phyloP scores from a whole-genome alignment of 2,329 filamentous ascomycete genomes.

The Calonectria fujianensis region DNA sequence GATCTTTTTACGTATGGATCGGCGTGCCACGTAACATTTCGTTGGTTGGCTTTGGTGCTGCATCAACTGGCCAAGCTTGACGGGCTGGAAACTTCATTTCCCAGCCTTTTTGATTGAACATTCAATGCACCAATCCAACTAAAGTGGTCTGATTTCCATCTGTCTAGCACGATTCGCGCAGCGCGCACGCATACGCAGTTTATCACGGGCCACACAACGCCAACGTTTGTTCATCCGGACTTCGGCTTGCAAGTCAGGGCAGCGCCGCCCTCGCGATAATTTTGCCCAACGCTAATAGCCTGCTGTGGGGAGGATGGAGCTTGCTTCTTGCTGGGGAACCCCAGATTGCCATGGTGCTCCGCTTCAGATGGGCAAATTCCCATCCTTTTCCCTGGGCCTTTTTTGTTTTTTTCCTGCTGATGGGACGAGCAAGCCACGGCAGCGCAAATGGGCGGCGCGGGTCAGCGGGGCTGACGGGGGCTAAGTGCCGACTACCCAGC shows the following conservation, averaged over 20 bases:
- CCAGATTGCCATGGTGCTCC: not conserved
- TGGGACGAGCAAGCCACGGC: not conserved
- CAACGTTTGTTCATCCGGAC: not conserved
- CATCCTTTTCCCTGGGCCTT: not conserved
- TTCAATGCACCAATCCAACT: not conserved
- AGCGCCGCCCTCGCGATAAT: not conserved
- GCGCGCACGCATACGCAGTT: not conserved
- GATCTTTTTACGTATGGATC: constrained; percentile 1
- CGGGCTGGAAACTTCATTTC: not conserved
- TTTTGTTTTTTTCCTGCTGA: not conserved
- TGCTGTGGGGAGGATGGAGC: not conserved
- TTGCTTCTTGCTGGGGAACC: not conserved
- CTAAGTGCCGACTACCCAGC: constrained; percentile 7
- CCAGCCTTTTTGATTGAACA: not conserved
- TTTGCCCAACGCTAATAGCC: not conserved
- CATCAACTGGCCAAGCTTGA: not conserved
- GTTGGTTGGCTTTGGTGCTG: constrained; percentile 15
- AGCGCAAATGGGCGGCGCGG: constrained; percentile 8
- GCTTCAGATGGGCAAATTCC: not conserved
- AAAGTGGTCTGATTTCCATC: not conserved
- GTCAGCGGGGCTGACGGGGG: not conserved
- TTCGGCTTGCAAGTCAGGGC: not conserved
- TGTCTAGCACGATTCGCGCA: not conserved
- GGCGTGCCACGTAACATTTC: constrained; percentile 20
- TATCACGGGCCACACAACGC: constrained; percentile 8